phyloP scores from a whole-genome alignment of 805 yeast genomes.

The Sporopachydermia quercuum region DNA sequence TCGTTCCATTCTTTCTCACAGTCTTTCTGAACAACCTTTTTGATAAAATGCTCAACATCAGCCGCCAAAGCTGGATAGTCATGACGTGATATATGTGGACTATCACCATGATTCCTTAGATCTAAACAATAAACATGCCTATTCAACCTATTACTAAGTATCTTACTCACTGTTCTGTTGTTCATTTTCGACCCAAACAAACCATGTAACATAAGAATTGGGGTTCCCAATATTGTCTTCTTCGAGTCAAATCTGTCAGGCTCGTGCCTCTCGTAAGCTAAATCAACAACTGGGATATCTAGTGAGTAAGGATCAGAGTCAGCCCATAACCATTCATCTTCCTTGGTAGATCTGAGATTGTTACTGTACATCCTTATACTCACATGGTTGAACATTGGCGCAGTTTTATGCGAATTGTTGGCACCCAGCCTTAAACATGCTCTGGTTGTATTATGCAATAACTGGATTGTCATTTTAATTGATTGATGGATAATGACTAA shows the following conservation, averaged over 20 bases:
- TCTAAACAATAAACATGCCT: conserved; percentile 60
- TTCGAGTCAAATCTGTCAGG: conserved; percentile 11
- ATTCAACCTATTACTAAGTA: conserved; percentile 28
- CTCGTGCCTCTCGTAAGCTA: conserved; percentile 36
- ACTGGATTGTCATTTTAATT: no score
- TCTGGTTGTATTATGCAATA: no score
- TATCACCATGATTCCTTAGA: conserved; percentile 83
- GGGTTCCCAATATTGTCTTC: conserved; percentile 22
- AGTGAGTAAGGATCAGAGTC: conserved; percentile 14
- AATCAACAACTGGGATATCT: conserved; percentile 35
- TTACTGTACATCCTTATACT: no score
- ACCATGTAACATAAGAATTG: conserved; percentile 76
- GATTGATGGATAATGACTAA: no score
- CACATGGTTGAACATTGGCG: no score
- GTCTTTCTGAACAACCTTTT: background rate
- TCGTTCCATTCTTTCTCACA: no score
- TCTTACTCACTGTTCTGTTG: conserved; percentile 64
- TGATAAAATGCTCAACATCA: conserved; percentile 67
- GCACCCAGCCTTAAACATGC: no score
- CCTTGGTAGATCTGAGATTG: background rate
- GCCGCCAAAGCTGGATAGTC: conserved; percentile 73
- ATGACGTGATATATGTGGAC: conserved; percentile 60
- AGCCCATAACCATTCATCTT: conserved; percentile 5
- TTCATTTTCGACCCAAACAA: conserved; percentile 76
- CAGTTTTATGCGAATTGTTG: no score